Base-by-base conservation (phyloP, 441 rosid species). In the Pelargonium citronellum region DNA sequence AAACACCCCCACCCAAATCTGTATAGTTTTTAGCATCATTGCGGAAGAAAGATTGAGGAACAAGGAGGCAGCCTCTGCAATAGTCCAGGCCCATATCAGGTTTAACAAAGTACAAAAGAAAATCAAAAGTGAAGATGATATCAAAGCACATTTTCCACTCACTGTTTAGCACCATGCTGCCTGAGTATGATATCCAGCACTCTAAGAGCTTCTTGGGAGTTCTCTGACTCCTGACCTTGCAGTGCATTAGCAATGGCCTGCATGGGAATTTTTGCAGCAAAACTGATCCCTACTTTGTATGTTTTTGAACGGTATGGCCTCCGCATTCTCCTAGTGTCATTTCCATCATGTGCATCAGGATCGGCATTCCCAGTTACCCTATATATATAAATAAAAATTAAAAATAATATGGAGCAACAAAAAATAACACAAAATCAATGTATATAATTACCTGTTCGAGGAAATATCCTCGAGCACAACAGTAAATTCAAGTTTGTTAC, bases 101-200 rank as follows among this genome's bases (percentile, higher is more conserved):
- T 15, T 7, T 53, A 15, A 15, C 8, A 53, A n/a, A 51, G 17
- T 17, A 4, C 19, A 20, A 34, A 5, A 39, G 24, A 19, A 66
- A n/a, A 10, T 11, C 24, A 62, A 53, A 58, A 24, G 1, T 19
- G 47, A 37, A 71, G 13, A 61, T 43, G 10, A 12, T 41, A 20
- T 1, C 20, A 66, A 46, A 39, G 2, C 16, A 53, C 8, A 20
- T 0, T 34, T 10, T 27, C 19, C 4, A 77, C 78, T 74, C 53
- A 87, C 89, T 79, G 91, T 65, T 80, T 85, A n/a, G 91, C 83
- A 0, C 87, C 87, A 80, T 87, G 86, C 81, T 87, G 91, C 27
- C 91, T 81, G 61, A 87, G 61, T 44, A 87, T 76, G 13, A 83
- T 87, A 68, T 87, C 89, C 63, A 87, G 74, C 4, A 87, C 91